A percentile compares a stretch with the other conserved stretches of the same genome.
Evolutionary conservation across 2,329 filamentous ascomycete genomes (phyloP).

Genomic region (Apiospora malaysiana): DNA sequence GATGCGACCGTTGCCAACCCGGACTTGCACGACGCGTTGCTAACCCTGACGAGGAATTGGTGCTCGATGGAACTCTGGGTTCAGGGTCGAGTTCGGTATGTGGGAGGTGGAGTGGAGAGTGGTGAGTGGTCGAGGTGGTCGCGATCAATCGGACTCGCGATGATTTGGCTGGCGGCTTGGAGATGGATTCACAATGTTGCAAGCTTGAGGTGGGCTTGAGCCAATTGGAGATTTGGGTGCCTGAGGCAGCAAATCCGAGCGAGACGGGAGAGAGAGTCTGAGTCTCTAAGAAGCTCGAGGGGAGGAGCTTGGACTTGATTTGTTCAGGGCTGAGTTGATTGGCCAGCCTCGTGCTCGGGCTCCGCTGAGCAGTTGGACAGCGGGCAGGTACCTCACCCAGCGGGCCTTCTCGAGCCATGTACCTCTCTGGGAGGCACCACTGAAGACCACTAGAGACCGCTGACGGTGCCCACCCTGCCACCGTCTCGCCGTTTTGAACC

Average conservation of each 20-base stretch:
- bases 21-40: not conserved
- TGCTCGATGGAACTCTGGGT: not conserved
- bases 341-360: not conserved
- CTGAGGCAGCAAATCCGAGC: not conserved
- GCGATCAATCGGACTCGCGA: slow-evolving; percentile 18
- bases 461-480: not conserved
- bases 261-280: not conserved
- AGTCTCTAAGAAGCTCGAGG: too few species aligned
- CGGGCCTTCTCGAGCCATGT: not conserved
- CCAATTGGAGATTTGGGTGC: slow-evolving; percentile 5
- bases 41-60: not conserved
- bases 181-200: slow-evolving; percentile 18
- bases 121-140: not conserved
- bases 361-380: not conserved
- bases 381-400: not conserved
- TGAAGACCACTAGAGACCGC: not conserved
- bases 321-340: not conserved
- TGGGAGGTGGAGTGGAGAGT: not conserved
- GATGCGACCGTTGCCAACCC: not conserved
- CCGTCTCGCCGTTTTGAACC: slow-evolving; percentile 10
- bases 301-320: slow-evolving; percentile 5
- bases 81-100: not conserved
- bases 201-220: slow-evolving; percentile 18
- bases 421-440: not conserved
- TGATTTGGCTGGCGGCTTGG: slow-evolving; percentile 17